Evolutionary conservation across 192 early-diverging fungal species (phyloP).

Genomic region (Coemansia sp.): DNA sequence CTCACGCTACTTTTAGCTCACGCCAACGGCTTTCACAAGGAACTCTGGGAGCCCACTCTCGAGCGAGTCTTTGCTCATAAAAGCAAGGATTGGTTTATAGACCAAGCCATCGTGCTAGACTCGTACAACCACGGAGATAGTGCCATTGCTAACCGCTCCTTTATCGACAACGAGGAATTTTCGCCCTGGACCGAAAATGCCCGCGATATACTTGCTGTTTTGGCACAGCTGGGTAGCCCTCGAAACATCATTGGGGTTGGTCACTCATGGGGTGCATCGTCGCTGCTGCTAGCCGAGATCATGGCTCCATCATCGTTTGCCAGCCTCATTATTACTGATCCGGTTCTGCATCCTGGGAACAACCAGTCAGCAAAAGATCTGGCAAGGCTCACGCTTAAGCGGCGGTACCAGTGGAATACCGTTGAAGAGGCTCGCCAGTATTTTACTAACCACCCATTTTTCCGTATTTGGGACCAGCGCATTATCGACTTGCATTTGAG

Average conservation of each 20-base stretch:
- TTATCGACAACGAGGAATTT: slow-evolving; percentile 7
- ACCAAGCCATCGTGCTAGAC: slow-evolving; percentile 37
- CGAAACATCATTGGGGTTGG: slow-evolving; percentile 38
- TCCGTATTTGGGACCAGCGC: slow-evolving; percentile 29
- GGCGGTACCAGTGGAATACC: slow-evolving; percentile 22
- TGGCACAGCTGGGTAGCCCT: slow-evolving; percentile 20
- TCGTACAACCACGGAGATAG: slow-evolving; percentile 55
- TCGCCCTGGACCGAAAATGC: slow-evolving; percentile 37
- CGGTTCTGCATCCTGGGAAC: slow-evolving; percentile 13
- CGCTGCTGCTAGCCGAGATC: slow-evolving; percentile 36
- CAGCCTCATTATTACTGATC: slow-evolving; percentile 32
- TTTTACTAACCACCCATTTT: slow-evolving; percentile 38
- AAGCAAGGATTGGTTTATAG: slow-evolving; percentile 22
- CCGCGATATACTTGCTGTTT: slow-evolving; percentile 34
- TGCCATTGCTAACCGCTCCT: slow-evolving; percentile 28
- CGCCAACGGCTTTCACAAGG: slow-evolving; percentile 55
- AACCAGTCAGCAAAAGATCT: neutral
- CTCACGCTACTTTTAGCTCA: slow-evolving; percentile 45
- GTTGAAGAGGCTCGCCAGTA: slow-evolving; percentile 12
- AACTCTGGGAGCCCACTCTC: slow-evolving; percentile 49
- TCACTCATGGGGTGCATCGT: slow-evolving; percentile 50
- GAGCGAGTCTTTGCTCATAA: slow-evolving; percentile 22
- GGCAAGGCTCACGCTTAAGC: slow-evolving; percentile 14
- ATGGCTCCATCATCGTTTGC: slow-evolving; percentile 29
- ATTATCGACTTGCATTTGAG: slow-evolving; percentile 31